These are phyloP conservation scores for Hippophae rhamnoides DNA, from an alignment of 306 rosid species.

Conservation along the genomic window DNA sequence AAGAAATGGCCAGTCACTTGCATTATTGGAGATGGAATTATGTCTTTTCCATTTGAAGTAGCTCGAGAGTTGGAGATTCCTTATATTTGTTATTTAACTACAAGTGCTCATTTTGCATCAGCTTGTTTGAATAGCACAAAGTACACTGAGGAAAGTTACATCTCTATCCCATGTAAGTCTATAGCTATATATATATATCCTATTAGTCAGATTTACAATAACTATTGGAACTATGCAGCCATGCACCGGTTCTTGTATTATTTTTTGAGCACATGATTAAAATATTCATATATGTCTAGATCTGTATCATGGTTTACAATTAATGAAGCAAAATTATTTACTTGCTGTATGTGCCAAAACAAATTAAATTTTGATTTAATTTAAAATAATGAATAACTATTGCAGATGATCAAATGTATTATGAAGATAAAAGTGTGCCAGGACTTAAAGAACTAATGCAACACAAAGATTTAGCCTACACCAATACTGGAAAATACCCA, in stretches of 20 bases:
- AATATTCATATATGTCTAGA: too few species aligned
- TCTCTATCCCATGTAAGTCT: background rate
- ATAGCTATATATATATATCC: too few species aligned
- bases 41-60: background rate
- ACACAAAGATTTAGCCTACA: background rate
- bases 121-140: background rate
- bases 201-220: too few species aligned
- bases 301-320: too few species aligned
- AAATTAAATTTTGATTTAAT: too few species aligned
- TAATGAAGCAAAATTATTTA: too few species aligned
- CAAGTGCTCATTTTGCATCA: background rate
- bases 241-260: too few species aligned
- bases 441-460: background rate
- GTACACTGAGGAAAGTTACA: background rate
- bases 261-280: too few species aligned
- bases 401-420: background rate
- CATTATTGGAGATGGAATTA: background rate
- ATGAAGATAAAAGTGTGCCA: background rate
- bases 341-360: background rate
- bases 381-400: background rate
- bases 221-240: too few species aligned
- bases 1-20: background rate
- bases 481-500: background rate
- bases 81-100: background rate
- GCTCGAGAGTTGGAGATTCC: background rate